Conservation (phyloP, 345 rosid genomes). For the rapeseed (Brassica napus) region DNA sequence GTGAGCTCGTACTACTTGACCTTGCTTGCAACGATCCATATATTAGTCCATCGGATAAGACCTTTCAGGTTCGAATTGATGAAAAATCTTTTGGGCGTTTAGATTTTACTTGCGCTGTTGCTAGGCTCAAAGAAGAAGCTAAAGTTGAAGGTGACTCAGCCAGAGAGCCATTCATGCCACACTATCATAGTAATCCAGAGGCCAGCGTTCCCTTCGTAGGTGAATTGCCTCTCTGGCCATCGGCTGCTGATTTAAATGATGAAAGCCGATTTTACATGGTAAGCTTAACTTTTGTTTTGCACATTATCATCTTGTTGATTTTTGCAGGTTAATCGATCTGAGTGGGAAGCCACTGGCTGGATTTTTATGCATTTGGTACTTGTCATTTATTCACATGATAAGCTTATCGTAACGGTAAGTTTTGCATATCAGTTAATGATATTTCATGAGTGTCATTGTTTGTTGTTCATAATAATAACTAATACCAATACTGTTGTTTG, state of each 20-base stretch:
- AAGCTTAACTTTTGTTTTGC: not conserved
- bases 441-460: not conserved
- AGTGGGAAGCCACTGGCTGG: not conserved
- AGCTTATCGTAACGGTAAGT: not conserved
- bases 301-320: not conserved
- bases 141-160: not conserved
- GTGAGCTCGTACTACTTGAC: conserved; percentile 5
- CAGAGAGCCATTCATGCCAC: not conserved
- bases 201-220: not conserved
- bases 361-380: not conserved
- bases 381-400: not conserved
- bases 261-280: not conserved
- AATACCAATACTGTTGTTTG: not conserved
- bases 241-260: not conserved
- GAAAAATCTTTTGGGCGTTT: not conserved
- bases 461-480: not conserved
- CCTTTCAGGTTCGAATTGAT: not conserved
- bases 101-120: not conserved
- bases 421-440: not conserved
- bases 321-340: not conserved
- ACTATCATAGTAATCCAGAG: not conserved
- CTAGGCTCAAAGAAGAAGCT: not conserved
- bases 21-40: not conserved
- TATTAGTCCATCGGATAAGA: not conserved
- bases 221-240: conserved; percentile 14